Evolutionary conservation across 1,139 yeast species (phyloP).

Genomic region (Casaregolazyma lundiana): DNA sequence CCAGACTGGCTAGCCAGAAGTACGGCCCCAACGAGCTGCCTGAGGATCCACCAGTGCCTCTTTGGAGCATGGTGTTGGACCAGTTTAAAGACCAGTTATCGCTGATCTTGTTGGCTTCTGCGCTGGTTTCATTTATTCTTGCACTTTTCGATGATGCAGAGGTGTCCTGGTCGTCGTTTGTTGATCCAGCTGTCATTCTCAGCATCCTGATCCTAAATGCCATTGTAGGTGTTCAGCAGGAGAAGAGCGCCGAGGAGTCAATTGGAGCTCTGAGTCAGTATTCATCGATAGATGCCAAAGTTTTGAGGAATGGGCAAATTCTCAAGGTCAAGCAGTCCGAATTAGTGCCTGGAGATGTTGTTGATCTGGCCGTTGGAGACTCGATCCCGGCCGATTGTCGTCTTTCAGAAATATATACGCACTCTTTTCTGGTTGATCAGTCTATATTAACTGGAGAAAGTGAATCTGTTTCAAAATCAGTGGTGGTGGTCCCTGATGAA

Average conservation of each 20-base stretch:
- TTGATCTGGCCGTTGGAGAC: conserved; percentile 44
- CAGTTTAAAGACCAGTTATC: conserved; percentile 40
- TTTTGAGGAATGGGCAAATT: conserved; percentile 39
- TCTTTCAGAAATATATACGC: conserved; percentile 30
- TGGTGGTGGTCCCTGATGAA: conserved; percentile 25
- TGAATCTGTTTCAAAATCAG: conserved; percentile 39
- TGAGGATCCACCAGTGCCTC: conserved; percentile 35
- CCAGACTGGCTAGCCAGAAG: conserved; percentile 19
- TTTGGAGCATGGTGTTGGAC: conserved; percentile 33
- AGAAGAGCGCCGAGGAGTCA: conserved; percentile 40
- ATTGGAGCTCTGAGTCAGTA: conserved; percentile 39
- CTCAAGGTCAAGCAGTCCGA: conserved; percentile 39
- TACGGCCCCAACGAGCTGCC: conserved; percentile 28
- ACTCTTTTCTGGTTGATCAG: conserved; percentile 45
- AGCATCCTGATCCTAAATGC: conserved; percentile 38
- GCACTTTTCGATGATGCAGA: conserved; percentile 35
- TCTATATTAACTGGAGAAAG: conserved; percentile 49
- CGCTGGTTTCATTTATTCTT: conserved; percentile 36
- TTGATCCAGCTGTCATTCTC: conserved; percentile 39
- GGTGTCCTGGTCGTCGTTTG: conserved; percentile 33
- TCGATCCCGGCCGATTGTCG: conserved; percentile 47
- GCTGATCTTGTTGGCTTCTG: conserved; percentile 36
- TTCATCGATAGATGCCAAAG: conserved; percentile 38
- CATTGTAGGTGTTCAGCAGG: conserved; percentile 41
- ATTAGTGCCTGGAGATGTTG: conserved; percentile 47